phyloP scores from a whole-genome alignment of 2,329 filamentous ascomycete species.

The Lasiodiplodia hormozganensis region DNA sequence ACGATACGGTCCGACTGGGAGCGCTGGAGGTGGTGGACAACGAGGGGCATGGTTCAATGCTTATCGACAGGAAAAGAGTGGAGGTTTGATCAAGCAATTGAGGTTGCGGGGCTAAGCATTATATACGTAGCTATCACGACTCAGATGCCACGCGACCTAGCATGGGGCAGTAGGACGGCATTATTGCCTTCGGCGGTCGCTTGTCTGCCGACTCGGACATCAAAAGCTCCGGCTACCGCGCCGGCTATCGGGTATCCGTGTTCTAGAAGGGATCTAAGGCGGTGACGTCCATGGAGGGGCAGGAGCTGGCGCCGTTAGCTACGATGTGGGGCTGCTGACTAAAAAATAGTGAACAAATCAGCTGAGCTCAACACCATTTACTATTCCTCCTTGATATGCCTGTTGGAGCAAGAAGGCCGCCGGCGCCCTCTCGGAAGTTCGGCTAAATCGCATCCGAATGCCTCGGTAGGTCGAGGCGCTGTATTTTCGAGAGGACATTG shows the following conservation, averaged over 20 bases:
- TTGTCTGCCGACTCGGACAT: background rate
- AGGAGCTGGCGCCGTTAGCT: constrained; percentile 1
- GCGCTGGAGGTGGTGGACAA: constrained; percentile 47
- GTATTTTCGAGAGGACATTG: background rate
- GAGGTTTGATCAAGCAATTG: no score
- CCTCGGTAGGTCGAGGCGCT: background rate
- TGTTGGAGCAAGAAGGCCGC: background rate
- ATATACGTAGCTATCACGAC: background rate
- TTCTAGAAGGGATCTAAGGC: constrained; percentile 2
- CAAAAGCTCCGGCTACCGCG: background rate
- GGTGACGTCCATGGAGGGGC: constrained; percentile 14
- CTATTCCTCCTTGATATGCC: background rate
- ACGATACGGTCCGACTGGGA: constrained; percentile 70
- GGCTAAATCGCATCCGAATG: background rate
- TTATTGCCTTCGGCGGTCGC: background rate
- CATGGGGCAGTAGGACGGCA: background rate
- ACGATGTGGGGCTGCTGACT: constrained; percentile 7
- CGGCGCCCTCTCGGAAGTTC: background rate
- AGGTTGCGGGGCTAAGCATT: background rate
- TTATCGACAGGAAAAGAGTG: background rate
- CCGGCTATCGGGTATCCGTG: background rate
- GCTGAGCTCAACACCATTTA: constrained; percentile 3
- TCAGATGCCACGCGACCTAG: background rate
- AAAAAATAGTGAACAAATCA: background rate
- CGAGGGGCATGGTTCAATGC: constrained; percentile 32